Evolutionary conservation across 192 early-diverging fungal species (phyloP).

Genomic region (Borealophlyctis nickersoniae): DNA sequence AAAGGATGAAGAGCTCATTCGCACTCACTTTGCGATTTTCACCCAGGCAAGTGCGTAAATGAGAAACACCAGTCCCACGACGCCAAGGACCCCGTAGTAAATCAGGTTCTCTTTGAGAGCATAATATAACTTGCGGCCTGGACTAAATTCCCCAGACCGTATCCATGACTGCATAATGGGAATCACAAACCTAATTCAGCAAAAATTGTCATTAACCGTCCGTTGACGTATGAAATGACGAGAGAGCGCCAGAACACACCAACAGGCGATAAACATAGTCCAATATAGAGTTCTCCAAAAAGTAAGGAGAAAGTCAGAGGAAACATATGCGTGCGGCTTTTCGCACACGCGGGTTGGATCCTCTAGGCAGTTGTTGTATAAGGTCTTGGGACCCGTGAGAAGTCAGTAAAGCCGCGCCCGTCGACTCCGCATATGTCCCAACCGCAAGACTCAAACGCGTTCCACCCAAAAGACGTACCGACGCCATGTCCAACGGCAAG

Average conservation of each 20-base stretch:
- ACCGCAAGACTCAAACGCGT: not conserved
- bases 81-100: conserved; percentile 73
- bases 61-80: conserved; percentile 65
- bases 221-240: too few species aligned
- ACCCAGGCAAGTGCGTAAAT: conserved; percentile 64
- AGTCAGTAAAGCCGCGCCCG: too few species aligned
- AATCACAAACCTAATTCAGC: conserved; percentile 69
- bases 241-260: conserved; percentile 44
- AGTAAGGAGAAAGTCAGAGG: conserved; percentile 60
- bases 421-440: too few species aligned
- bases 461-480: conserved; percentile 16
- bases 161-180: conserved; percentile 82
- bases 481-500: conserved; percentile 82
- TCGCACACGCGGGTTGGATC: conserved; percentile 49
- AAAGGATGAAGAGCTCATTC: not conserved
- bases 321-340: conserved; percentile 75
- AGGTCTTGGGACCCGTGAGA: conserved; percentile 45
- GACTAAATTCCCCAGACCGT: conserved; percentile 82
- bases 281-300: conserved; percentile 90
- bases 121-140: conserved; percentile 62
- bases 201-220: too few species aligned
- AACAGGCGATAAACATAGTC: conserved; percentile 83
- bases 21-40: conserved; percentile 23
- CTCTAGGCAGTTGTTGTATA: conserved; percentile 61
- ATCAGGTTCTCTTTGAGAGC: conserved; percentile 78